Evolutionary conservation across 768 basidiomycete genomes (phyloP), one percentile per base, ranked within the genome.

Genomic region (Stropharia rugosoannulata): DNA sequence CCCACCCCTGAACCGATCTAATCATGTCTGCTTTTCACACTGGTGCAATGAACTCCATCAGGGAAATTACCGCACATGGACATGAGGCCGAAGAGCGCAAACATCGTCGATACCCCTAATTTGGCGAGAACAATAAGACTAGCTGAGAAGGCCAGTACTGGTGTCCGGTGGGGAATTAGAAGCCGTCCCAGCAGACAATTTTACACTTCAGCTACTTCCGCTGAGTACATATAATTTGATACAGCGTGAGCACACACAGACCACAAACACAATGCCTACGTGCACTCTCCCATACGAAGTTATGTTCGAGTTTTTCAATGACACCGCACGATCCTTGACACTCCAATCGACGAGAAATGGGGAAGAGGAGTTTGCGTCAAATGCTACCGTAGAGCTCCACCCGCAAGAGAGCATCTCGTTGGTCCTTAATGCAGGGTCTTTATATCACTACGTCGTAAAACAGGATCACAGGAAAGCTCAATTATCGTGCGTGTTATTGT

Each of bases 201-300:
- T 50, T 49, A 51, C 43, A 45, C 15, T 35, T 41, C 22, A 25
- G 37, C 15, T 41, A 10, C 40, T 13, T 41, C 50, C 22, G 50
- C 40, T 43, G 29, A 22, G 39, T 54, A 39, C 49, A 46, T 57
- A 56, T 51, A 56, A 46, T 44, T 19, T 38, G 45, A 27, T 11
- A 12, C 29, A 32, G 15, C 25, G 35, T 18, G 36, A 12, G 27
- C 27, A 43, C 42, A 15, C 22, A 27, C 46, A 44, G 49, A 38
- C 36, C 12, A 50, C 29, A 29, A 36, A 40, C 39, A 56, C 58
- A 16, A 77, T 79, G 73, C 80, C 79, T 44, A 78, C 79, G 38
- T 77, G 73, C 63, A 82, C 80, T n/a, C 57, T 71, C 27, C 74
- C 80, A 39, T 83, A 79, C 69, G 82, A 83, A 64, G 75, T 83